Percentiles rank a stretch among this genome's conserved stretches.
These are phyloP conservation scores for Umbelopsis sp. DNA, from an alignment of 192 early-diverging fungal species.

Conservation along the genomic window DNA sequence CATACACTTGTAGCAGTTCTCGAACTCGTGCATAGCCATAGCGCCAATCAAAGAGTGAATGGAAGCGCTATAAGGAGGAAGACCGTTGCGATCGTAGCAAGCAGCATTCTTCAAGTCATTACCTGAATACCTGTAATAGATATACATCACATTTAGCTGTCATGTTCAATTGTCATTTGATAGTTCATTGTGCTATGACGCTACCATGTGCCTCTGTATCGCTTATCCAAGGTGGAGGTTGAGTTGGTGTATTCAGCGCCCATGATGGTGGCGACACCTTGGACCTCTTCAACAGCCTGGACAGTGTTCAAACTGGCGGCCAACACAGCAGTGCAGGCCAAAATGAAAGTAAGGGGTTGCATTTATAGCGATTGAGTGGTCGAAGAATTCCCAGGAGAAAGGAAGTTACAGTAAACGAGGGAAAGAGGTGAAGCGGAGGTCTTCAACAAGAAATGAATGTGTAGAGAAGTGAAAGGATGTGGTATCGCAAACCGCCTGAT, in stretches of 20 bases:
- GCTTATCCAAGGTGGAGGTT: slow-evolving; percentile 24
- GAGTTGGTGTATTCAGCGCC: slow-evolving; percentile 17
- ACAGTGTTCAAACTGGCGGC: slow-evolving; percentile 24
- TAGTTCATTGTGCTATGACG: neutral
- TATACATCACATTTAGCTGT: neutral
- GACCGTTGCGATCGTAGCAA: slow-evolving; percentile 43
- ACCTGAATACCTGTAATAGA: slow-evolving; percentile 36
- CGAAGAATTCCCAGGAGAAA: neutral
- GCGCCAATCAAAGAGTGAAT: slow-evolving; percentile 43
- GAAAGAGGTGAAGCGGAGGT: neutral
- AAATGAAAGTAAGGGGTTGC: slow-evolving; percentile 26
- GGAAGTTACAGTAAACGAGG: neutral
- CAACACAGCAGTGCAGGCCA: slow-evolving; percentile 20
- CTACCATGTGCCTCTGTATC: slow-evolving; percentile 39
- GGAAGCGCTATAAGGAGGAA: slow-evolving; percentile 38
- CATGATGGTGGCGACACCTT: slow-evolving; percentile 38
- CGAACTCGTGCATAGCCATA: slow-evolving; percentile 39
- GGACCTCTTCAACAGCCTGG: slow-evolving; percentile 31
- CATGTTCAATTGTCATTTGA: neutral
- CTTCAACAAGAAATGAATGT: slow-evolving; percentile 2
- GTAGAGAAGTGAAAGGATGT: slow-evolving; percentile 1
- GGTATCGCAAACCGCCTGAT: neutral
- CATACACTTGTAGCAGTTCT: slow-evolving; percentile 44
- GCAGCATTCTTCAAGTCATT: slow-evolving; percentile 45
- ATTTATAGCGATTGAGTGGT: slow-evolving; percentile 1